These are phyloP conservation scores for Drosera capensis DNA, from an alignment of 148 eudicot species.

Conservation along the genomic window DNA sequence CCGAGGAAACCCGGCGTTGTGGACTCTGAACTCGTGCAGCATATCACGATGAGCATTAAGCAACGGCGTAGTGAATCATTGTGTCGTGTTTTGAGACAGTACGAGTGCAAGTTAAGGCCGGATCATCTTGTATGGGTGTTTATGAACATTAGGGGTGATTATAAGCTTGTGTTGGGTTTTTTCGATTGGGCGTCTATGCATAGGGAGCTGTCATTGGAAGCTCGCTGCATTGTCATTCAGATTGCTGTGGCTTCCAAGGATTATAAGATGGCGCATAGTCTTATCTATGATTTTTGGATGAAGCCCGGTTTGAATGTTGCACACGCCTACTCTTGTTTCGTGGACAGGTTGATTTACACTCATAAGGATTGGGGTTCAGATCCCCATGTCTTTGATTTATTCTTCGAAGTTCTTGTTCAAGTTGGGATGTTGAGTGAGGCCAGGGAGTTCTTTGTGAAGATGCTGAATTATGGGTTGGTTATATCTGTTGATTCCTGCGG, in stretches of 20 bases:
- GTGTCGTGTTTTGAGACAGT: slow-evolving; percentile 38
- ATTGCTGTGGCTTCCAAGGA: slow-evolving; percentile 65
- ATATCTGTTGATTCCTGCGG: slow-evolving; percentile 57
- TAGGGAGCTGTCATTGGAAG: slow-evolving; percentile 64
- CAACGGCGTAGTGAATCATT: slow-evolving; percentile 52
- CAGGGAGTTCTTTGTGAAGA: slow-evolving; percentile 42
- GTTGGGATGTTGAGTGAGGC: slow-evolving; percentile 43
- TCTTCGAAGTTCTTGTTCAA: slow-evolving; percentile 70
- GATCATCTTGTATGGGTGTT: slow-evolving; percentile 78
- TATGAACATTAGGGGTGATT: slow-evolving; percentile 55
- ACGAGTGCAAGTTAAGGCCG: slow-evolving; percentile 41
- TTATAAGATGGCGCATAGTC: slow-evolving; percentile 29
- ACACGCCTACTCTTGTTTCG: slow-evolving; percentile 34
- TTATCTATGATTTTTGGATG: slow-evolving; percentile 44
- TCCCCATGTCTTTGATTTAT: slow-evolving; percentile 69
- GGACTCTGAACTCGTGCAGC: slow-evolving; percentile 65
- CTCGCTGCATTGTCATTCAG: slow-evolving; percentile 65
- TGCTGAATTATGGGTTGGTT: slow-evolving; percentile 58
- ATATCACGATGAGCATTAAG: slow-evolving; percentile 45
- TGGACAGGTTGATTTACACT: slow-evolving; percentile 62
- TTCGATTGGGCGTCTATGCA: slow-evolving; percentile 57
- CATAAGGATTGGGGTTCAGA: slow-evolving; percentile 82
- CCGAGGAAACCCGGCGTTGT: slow-evolving; percentile 44
- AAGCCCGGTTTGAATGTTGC: slow-evolving; percentile 30
- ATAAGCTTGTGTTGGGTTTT: slow-evolving; percentile 44